Conservation (phyloP, 805 yeast species). For the Cyberlindnera nakhonratchasimensis region DNA sequence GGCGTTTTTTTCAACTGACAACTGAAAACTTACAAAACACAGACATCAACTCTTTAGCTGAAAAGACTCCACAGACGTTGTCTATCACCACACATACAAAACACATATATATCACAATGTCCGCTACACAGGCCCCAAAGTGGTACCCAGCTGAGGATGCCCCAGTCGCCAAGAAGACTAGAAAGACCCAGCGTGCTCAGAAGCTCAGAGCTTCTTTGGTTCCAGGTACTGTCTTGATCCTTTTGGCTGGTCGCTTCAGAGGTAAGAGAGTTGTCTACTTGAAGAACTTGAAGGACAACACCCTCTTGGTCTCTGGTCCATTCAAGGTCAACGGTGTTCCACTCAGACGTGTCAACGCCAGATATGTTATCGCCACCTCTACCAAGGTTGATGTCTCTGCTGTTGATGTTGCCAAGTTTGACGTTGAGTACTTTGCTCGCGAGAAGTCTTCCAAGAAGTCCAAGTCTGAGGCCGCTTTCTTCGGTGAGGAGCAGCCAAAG, state of each 20-base stretch:
- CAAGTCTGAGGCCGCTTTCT: slow-evolving; percentile 92
- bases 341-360: slow-evolving; percentile 97
- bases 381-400: slow-evolving; percentile 78
- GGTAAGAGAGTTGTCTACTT: slow-evolving; percentile 99
- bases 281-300: slow-evolving; percentile 97
- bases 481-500: slow-evolving; percentile 68
- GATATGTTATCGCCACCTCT: slow-evolving; percentile 98
- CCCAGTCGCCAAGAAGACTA: slow-evolving; percentile 81
- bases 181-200: slow-evolving; percentile 92
- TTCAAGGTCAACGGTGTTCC: slow-evolving; percentile 99
- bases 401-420: slow-evolving; percentile 87
- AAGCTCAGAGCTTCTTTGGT: slow-evolving; percentile 92
- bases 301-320: slow-evolving; percentile 96
- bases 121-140: slow-evolving; percentile 60
- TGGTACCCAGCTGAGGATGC: slow-evolving; percentile 94
- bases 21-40: no score
- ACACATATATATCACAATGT: slow-evolving; percentile 9
- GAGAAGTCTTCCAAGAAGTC: slow-evolving; percentile 81
- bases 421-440: slow-evolving; percentile 94
- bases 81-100: slow-evolving; percentile 1
- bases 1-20: no score
- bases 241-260: slow-evolving; percentile 99
- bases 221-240: slow-evolving; percentile 96
- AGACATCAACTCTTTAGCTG: no score
- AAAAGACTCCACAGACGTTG: no score